Evolutionary conservation across 352 stramenopile genomes (phyloP), one percentile per base, ranked within the genome.

Genomic region (Phytophthora sp.): DNA sequence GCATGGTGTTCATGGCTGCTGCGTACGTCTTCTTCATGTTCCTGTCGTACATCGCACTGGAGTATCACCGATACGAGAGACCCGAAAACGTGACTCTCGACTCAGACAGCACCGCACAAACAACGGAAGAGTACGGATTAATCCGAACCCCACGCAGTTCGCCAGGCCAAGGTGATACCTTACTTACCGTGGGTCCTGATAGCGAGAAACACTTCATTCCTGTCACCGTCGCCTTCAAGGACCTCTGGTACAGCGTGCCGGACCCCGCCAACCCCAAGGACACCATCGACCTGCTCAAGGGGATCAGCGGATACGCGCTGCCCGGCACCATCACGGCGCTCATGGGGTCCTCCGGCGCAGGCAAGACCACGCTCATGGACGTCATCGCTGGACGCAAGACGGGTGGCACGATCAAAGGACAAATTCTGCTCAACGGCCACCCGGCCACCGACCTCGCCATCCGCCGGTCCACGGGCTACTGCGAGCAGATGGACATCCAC

Each of bases 11-110:
- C 39, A 57, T 69, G 52, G 51, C 6, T 0, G 64, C 27, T 0
- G 31, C 51, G 13, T 69, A 73, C 27, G 3, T 69, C 11, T 55
- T 60, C 13, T 72, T 67, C 37, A 67, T 63, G 56, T 54, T 67
- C 20, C 41, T 72, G 18, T 72, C 63, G 2, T 72, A 54, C 17
- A 15, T 66, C 31, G 26, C 30, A 7, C 27, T 71, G 34, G 62
- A 71, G 18, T 71, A 31, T n/a, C 34, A 62, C 11, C 49, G 62
- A 2, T 62, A 27, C 30, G 55, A 66, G 12, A 62, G 13, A 27
- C 55, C 55, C 3, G 62, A 62, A 17, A 72, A 72, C 28, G 57
- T 72, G n/a, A 43, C 51, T 3, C n/a, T 72, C 1, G 38, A 59
- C 23, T 15, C 28, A 8, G 35, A 51, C 4, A 18, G 26, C 31